phyloP scores from a whole-genome alignment of 208 protist genomes.

The Jaenimonas drosophilae region DNA sequence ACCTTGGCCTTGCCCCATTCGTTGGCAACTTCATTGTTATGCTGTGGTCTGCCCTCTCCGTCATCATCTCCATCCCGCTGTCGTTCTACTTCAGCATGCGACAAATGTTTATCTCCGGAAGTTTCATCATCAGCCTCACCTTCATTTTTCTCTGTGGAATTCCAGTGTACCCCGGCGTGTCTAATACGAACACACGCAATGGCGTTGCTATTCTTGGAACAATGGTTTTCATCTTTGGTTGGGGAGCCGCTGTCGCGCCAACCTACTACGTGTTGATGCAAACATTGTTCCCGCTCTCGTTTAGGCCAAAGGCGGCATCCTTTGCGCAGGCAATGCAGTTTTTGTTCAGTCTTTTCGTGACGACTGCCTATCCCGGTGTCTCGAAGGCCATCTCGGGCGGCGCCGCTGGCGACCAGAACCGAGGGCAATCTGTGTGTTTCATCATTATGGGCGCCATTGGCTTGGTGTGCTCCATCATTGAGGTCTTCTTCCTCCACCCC shows the following conservation, averaged over 20 bases:
- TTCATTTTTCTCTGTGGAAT: conserved; percentile 12
- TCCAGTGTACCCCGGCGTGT: conserved; percentile 10
- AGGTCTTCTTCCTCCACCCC: conserved; percentile 23
- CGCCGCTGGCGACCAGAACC: conserved; percentile 28
- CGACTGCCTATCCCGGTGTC: conserved; percentile 22
- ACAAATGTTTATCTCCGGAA: conserved; percentile 10
- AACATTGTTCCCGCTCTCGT: conserved; percentile 22
- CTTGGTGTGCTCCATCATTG: conserved; percentile 16
- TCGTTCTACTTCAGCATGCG: conserved; percentile 12
- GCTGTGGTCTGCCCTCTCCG: conserved; percentile 24
- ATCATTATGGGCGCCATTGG: conserved; percentile 29
- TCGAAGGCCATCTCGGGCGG: conserved; percentile 24
- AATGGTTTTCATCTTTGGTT: conserved; percentile 18
- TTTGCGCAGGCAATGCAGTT: conserved; percentile 15
- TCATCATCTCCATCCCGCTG: conserved; percentile 21
- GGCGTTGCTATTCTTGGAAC: conserved; percentile 18
- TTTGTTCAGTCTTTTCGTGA: conserved; percentile 26
- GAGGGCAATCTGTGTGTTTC: conserved; percentile 23
- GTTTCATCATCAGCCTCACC: conserved; percentile 8
- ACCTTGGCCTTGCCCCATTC: conserved; percentile 13
- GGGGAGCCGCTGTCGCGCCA: conserved; percentile 20
- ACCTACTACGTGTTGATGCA: conserved; percentile 24
- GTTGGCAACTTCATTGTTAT: conserved; percentile 39
- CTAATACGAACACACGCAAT: conserved; percentile 4
- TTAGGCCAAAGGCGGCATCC: conserved; percentile 13